Evolutionary conservation across 2,329 filamentous ascomycete genomes (phyloP), one percentile per base, ranked within the genome.

Genomic region (Fusarium pininemorale): DNA sequence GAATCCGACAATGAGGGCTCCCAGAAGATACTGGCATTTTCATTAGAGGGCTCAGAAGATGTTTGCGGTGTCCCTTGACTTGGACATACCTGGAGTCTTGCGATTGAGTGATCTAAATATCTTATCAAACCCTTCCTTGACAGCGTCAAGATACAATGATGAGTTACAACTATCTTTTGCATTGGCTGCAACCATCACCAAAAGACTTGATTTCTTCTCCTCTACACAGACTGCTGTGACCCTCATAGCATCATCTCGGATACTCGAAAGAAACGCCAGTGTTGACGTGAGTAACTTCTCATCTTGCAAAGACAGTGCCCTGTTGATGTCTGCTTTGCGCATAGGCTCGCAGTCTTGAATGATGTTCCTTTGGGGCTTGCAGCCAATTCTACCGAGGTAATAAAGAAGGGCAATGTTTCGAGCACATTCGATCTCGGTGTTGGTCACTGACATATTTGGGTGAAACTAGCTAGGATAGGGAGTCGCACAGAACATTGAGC

Each of bases 141-240:
- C 68, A 10, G 47, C 41, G 18, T 48, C n/a, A 24, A 76, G 53
- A 64, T 76, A 74, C 4, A 28, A 22, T 7, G 75, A 66, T 15
- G 51, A 44, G 12, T 26, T 24, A n/a, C 12, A 24, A 22, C 13
- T 15, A 24, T 26, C 41, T 35, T 44, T 63, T 9, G 72, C 67
- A 53, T 78, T 78, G 41, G 57, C 71, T 9, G 77, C 74, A 26
- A 78, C 60, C 48, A 78, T 59, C n/a, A 77, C 45, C 14, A 28
- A 13, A 6, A 79, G 26, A 5, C 58, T 26, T 22, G 45, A 11
- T 11, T 35, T 16, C 9, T 14, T 54, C 30, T 79, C 70, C 9
- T 75, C 51, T 7, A 75, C 59, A 42, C 74, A 75, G 11, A 75
- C 77, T 20, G 77, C 76, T 13, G 74, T 71, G 24, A 76, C 35